A percentile compares a stretch with the other conserved stretches of the same genome.
These are phyloP conservation scores for Talaromyces sp. DNA, from an alignment of 2,329 filamentous ascomycete genomes.

Conservation along the genomic window DNA sequence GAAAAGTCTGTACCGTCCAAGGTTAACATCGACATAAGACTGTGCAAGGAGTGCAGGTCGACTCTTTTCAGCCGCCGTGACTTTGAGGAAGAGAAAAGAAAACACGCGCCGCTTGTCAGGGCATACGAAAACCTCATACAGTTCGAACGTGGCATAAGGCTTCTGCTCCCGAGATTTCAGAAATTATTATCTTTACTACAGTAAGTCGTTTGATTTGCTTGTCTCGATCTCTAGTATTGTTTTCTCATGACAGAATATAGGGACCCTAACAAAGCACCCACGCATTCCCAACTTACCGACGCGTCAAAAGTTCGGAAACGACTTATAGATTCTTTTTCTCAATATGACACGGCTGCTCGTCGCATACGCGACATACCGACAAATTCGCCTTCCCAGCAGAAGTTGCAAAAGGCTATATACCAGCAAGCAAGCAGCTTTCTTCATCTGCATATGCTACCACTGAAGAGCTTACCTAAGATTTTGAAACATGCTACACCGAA, in stretches of 20 bases:
- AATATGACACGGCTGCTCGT: constrained; percentile 78
- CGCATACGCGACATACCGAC: constrained; percentile 75
- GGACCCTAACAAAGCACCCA: constrained; percentile 61
- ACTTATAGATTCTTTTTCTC: constrained; percentile 80
- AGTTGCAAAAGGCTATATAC: constrained; percentile 76
- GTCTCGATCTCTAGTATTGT: constrained; percentile 10
- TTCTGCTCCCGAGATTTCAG: constrained; percentile 80
- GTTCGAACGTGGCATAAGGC: constrained; percentile 79
- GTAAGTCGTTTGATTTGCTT: constrained; percentile 25
- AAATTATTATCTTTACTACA: constrained; percentile 69
- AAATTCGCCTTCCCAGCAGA: constrained; percentile 64
- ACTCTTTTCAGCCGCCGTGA: constrained; percentile 70
- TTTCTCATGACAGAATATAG: constrained; percentile 19
- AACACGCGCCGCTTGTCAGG: constrained; percentile 68
- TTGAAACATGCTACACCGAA: constrained; percentile 57
- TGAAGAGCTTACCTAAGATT: constrained; percentile 68
- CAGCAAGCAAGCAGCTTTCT: constrained; percentile 76
- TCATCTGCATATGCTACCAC: constrained; percentile 83
- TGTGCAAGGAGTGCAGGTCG: constrained; percentile 83
- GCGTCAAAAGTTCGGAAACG: constrained; percentile 86
- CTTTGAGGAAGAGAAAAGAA: constrained; percentile 64
- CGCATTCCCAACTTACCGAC: constrained; percentile 69
- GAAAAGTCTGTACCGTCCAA: constrained; percentile 47
- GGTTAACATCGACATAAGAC: constrained; percentile 73
- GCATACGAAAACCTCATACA: constrained; percentile 79